Base-by-base conservation (phyloP, 306 rosid species). In the Prunus armeniaca region DNA sequence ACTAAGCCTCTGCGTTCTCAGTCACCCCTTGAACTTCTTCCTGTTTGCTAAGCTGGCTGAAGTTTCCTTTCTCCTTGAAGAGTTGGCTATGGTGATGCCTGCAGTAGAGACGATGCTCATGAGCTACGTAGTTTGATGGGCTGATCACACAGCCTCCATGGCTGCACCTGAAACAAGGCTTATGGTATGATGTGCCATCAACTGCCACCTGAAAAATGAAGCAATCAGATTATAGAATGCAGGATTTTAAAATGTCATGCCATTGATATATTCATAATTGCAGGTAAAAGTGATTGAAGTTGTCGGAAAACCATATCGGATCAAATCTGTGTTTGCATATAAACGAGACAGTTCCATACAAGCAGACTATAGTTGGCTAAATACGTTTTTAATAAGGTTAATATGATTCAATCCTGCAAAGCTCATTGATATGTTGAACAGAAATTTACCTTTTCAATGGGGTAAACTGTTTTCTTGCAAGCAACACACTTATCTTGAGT, bases 141-240 rank as follows among this genome's bases (percentile, higher is more conserved):
- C 93, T 92, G 24, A 96, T 92, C 58, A 91, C 79, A 77, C 99
- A 92, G 22, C 98, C 97, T 66, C 98, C 97, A 84, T 96, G 97
- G 30, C 81, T 72, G 84, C 99, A 90, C 89, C 90, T 86, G 82
- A 92, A 95, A 77, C 98, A 95, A 65, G 81, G 67, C 83, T 85
- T 91, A 71, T 91, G 97, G 87, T 96, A 92, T 62, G 88, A 87
- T 81, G 77, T 81, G 12, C 97, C 96, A 78, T 96, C 99, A 54
- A 91, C 97, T 54, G 82, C 87, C 77, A 96, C 99, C 99, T 92
- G 82, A 76, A 72, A 64, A 34, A 46, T 9, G 43, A 80, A 17
- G 63, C 22, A 27, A 3, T 18, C 28, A 46, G 45, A 47, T 46
- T 46, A 27, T 25, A 32, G 28, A 43, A 45, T 47, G 74, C 47